Conservation (phyloP, 306 rosid species). For the Vigna hirtella region DNA sequence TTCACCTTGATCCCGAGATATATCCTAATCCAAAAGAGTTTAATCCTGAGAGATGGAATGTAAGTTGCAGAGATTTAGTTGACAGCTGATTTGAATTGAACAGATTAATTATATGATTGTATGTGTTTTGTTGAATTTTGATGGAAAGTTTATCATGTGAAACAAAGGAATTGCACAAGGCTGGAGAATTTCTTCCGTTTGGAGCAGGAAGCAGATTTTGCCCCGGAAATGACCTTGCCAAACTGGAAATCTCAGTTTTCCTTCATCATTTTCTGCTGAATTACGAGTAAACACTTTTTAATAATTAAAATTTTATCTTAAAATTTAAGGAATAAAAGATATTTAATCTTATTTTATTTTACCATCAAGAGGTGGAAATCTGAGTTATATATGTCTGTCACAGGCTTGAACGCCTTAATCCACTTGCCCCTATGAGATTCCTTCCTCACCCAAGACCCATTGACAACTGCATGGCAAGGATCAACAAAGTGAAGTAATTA, state of each 20-base stretch:
- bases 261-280: conserved; percentile 79
- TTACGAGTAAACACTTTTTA: conserved; percentile 56
- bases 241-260: conserved; percentile 79
- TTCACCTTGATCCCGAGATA: conserved; percentile 84
- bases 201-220: conserved; percentile 86
- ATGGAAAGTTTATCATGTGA: conserved; percentile 7
- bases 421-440: conserved; percentile 51
- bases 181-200: conserved; percentile 87
- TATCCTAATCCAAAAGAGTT: conserved; percentile 81
- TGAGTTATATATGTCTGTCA: conserved; percentile 27
- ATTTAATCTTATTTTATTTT: background rate
- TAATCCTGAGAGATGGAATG: conserved; percentile 88
- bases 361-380: conserved; percentile 66
- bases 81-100: background rate
- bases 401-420: conserved; percentile 65
- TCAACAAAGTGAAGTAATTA: conserved; percentile 42
- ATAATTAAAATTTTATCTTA: too few species aligned
- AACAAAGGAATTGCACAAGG: conserved; percentile 65
- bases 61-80: conserved; percentile 41
- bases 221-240: conserved; percentile 66
- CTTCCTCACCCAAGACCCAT: conserved; percentile 71
- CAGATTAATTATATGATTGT: background rate
- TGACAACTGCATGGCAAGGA: conserved; percentile 73
- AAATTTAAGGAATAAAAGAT: too few species aligned
- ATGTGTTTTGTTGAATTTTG: background rate